Conservation (phyloP, 805 yeast species). For the Starmerella cellae region DNA sequence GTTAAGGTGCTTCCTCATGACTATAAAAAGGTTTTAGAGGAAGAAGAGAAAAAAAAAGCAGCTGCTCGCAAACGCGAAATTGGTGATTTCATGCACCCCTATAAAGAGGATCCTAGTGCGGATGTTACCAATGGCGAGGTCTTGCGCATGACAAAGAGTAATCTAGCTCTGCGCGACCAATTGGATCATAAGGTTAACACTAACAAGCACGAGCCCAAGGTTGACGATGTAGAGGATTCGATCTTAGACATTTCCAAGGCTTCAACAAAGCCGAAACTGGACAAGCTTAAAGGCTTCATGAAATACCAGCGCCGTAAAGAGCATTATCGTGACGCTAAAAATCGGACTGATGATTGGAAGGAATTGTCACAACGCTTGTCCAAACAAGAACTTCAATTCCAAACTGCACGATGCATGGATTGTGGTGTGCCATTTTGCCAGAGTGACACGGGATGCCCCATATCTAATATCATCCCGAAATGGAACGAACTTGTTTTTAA, state of each 20-base stretch:
- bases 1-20: conserved; percentile 89
- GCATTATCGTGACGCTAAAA: conserved; percentile 62
- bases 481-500: conserved; percentile 95
- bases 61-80: conserved; percentile 49
- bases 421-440: conserved; percentile 99
- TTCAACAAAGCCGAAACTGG: conserved; percentile 44
- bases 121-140: conserved; percentile 88
- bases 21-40: conserved; percentile 77
- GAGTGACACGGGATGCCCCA: conserved; percentile 95
- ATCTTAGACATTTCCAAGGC: conserved; percentile 55
- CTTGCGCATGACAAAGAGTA: conserved; percentile 30
- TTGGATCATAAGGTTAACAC: background rate
- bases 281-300: conserved; percentile 82
- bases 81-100: conserved; percentile 45
- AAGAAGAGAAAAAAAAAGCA: conserved; percentile 51
- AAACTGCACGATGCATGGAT: conserved; percentile 98
- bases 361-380: conserved; percentile 72
- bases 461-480: conserved; percentile 91
- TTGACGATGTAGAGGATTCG: conserved; percentile 81
- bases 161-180: conserved; percentile 16
- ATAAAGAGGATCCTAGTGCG: conserved; percentile 69
- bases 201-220: conserved; percentile 54
- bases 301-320: conserved; percentile 83
- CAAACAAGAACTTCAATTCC: conserved; percentile 74
- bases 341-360: conserved; percentile 80